These are phyloP conservation scores for Pistacia vera DNA, from an alignment of 345 rosid genomes.

Conservation along the genomic window DNA sequence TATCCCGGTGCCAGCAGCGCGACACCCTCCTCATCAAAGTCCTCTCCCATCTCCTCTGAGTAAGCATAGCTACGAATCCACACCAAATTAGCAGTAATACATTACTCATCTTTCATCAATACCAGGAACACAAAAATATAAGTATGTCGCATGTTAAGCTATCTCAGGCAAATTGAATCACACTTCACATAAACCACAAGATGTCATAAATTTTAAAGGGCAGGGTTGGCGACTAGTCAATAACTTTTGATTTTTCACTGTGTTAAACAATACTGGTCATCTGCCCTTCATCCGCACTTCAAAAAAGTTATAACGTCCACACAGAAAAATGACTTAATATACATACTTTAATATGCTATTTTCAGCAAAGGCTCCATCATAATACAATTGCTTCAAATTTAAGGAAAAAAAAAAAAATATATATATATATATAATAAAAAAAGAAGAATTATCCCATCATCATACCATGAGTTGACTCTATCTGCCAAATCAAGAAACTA, in stretches of 20 bases:
- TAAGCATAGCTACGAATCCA: slow-evolving; percentile 66
- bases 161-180: neutral
- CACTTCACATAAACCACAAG: neutral
- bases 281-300: too few species aligned
- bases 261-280: too few species aligned
- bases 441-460: neutral
- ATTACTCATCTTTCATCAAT: neutral
- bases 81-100: slow-evolving; percentile 14
- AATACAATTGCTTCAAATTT: neutral
- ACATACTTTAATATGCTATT: neutral
- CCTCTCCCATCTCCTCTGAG: slow-evolving; percentile 70
- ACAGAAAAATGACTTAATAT: too few species aligned
- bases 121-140: neutral
- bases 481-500: neutral
- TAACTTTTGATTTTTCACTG: too few species aligned
- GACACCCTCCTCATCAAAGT: slow-evolving; percentile 72
- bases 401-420: too few species aligned
- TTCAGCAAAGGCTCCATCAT: neutral
- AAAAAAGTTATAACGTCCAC: too few species aligned
- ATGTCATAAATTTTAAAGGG: too few species aligned
- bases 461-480: neutral
- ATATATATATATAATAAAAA: too few species aligned
- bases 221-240: too few species aligned
- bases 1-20: slow-evolving; percentile 46
- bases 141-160: neutral